Evolutionary conservation across 306 rosid species (phyloP).

Genomic region (Fagus crenata): DNA sequence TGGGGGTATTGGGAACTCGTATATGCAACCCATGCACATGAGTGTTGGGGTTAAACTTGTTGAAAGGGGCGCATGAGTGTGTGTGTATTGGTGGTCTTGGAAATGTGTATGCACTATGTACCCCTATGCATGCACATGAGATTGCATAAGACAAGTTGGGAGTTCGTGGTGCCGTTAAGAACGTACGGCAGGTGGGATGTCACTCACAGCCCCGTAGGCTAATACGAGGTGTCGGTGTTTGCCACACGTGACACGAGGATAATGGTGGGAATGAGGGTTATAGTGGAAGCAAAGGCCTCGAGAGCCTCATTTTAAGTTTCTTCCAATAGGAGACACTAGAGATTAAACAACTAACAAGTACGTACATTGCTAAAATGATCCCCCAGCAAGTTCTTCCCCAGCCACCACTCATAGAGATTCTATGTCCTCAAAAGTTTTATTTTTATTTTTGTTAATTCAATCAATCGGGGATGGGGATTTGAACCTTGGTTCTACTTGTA

Average conservation of each 20-base stretch:
- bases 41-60: slow-evolving; percentile 23
- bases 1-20: slow-evolving; percentile 15
- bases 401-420: slow-evolving; percentile 8
- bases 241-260: slow-evolving; percentile 41
- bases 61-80: slow-evolving; percentile 39
- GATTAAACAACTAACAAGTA: not conserved
- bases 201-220: slow-evolving; percentile 51
- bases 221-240: slow-evolving; percentile 64
- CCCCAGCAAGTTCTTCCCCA: not conserved
- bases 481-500: too few relatives aligned
- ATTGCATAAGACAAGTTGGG: slow-evolving; percentile 27
- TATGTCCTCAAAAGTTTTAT: slow-evolving; percentile 2
- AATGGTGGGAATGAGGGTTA: slow-evolving; percentile 50
- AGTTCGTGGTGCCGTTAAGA: slow-evolving; percentile 23
- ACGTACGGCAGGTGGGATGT: slow-evolving; percentile 11
- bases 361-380: slow-evolving; percentile 26
- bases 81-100: slow-evolving; percentile 25
- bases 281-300: slow-evolving; percentile 74
- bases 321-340: slow-evolving; percentile 48
- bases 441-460: not conserved
- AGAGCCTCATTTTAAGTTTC: slow-evolving; percentile 44
- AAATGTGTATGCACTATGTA: slow-evolving; percentile 39
- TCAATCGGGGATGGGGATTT: too few relatives aligned
- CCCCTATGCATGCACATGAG: slow-evolving; percentile 53
- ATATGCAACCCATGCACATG: slow-evolving; percentile 34